Percentiles rank a stretch among this genome's conserved stretches.
phyloP scores from a whole-genome alignment of 2,329 filamentous ascomycete species.

The Scedosporium dehoogii region DNA sequence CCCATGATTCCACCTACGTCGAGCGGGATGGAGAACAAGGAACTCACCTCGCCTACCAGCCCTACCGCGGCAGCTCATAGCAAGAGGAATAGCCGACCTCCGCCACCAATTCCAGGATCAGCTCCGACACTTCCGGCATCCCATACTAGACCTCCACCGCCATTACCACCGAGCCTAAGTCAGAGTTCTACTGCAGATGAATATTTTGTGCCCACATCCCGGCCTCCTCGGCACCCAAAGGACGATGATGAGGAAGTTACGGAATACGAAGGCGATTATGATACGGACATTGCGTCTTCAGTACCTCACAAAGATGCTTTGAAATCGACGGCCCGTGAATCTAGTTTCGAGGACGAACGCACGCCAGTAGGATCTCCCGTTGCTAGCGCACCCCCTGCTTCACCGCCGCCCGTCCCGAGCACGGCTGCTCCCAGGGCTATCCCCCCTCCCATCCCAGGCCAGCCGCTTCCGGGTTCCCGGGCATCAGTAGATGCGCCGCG shows the following conservation, averaged over 20 bases:
- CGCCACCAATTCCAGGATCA: constrained; percentile 50
- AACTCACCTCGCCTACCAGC: constrained; percentile 32
- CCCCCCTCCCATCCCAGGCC: constrained; percentile 56
- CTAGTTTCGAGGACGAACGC: constrained; percentile 61
- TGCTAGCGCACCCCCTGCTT: constrained; percentile 30
- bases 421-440: constrained; percentile 42
- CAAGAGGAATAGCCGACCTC: constrained; percentile 47
- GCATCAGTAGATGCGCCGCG: constrained; percentile 53
- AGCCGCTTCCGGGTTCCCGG: constrained; percentile 31
- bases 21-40: constrained; percentile 27
- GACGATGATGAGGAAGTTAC: constrained; percentile 72
- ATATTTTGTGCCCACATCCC: constrained; percentile 27
- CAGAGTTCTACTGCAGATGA: constrained; percentile 46
- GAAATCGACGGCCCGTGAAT: constrained; percentile 68
- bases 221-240: constrained; percentile 31
- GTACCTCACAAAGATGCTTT: constrained; percentile 90
- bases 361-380: constrained; percentile 42
- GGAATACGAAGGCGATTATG: constrained; percentile 96
- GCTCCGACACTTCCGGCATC: constrained; percentile 34
- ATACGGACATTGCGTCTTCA: constrained; percentile 92
- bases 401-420: constrained; percentile 46
- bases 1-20: constrained; percentile 19
- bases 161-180: constrained; percentile 46
- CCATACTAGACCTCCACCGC: constrained; percentile 55
- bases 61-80: constrained; percentile 21